Percentiles rank a stretch among this genome's conserved stretches.
phyloP scores from a whole-genome alignment of 371 early-diverging fungal genomes.

The Mortierella sp. region DNA sequence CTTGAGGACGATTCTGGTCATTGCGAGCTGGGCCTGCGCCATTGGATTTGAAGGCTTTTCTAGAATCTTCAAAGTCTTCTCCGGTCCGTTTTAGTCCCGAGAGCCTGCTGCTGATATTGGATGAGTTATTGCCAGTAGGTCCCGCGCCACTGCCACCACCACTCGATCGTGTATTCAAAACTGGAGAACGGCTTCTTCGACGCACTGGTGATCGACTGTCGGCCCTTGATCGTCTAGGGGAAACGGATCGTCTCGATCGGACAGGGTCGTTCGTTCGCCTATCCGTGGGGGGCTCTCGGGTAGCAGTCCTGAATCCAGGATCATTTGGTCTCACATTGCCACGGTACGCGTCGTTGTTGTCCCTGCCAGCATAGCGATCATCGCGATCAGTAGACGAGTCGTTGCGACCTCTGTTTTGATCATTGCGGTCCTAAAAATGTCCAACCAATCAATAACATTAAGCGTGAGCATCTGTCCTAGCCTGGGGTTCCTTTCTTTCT shows the following conservation, averaged over 20 bases:
- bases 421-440: background rate
- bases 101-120: slow-evolving; percentile 22
- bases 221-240: background rate
- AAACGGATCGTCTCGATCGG: background rate
- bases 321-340: no score
- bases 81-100: slow-evolving; percentile 28
- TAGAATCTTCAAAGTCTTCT: slow-evolving; percentile 11
- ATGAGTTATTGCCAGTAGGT: no score
- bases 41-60: slow-evolving; percentile 32
- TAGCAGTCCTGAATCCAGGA: no score
- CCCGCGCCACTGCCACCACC: no score
- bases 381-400: background rate
- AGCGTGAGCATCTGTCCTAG: background rate
- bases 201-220: slow-evolving; percentile 3
- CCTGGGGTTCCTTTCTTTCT: background rate
- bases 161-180: no score
- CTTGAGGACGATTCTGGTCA: slow-evolving; percentile 13
- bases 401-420: background rate
- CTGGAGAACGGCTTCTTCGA: no score
- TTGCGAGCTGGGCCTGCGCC: slow-evolving; percentile 26
- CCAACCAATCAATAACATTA: background rate
- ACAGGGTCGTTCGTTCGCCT: background rate
- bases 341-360: background rate
- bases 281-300: background rate
- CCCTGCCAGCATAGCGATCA: background rate